Conservation (phyloP, 306 rosid species). For the Casuarina glauca region DNA sequence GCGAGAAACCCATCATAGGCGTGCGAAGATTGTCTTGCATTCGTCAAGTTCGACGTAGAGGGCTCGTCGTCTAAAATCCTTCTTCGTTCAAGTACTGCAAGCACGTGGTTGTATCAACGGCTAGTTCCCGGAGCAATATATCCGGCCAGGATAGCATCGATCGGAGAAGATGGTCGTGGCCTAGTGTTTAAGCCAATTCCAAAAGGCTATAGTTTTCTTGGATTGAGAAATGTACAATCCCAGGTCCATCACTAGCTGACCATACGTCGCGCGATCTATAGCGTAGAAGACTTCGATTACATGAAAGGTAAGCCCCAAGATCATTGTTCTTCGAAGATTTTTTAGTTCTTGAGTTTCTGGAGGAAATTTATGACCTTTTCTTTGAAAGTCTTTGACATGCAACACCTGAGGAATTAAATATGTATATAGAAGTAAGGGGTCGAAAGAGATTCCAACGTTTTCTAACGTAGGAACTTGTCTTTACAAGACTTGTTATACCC, state of each 20-base stretch:
- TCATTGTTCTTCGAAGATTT: background rate
- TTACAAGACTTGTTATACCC: no score
- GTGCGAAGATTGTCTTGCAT: background rate
- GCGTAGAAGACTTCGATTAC: constrained; percentile 9
- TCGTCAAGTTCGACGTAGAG: background rate
- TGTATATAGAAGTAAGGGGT: no score
- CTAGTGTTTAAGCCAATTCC: constrained; percentile 7
- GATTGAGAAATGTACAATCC: background rate
- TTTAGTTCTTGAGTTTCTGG: no score
- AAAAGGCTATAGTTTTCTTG: constrained; percentile 14
- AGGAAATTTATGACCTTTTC: no score
- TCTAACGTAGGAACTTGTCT: no score
- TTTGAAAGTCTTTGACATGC: no score
- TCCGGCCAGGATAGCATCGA: background rate
- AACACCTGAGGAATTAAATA: no score
- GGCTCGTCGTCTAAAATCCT: background rate
- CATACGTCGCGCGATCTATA: constrained; percentile 9
- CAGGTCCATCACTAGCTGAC: background rate
- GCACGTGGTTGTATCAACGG: background rate
- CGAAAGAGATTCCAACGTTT: no score
- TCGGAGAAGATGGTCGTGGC: background rate
- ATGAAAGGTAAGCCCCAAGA: background rate
- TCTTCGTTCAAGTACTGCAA: background rate
- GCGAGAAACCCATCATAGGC: background rate
- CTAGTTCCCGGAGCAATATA: background rate